Evolutionary conservation across 768 basidiomycete genomes (phyloP).

Genomic region (Lactifluus rugatus): DNA sequence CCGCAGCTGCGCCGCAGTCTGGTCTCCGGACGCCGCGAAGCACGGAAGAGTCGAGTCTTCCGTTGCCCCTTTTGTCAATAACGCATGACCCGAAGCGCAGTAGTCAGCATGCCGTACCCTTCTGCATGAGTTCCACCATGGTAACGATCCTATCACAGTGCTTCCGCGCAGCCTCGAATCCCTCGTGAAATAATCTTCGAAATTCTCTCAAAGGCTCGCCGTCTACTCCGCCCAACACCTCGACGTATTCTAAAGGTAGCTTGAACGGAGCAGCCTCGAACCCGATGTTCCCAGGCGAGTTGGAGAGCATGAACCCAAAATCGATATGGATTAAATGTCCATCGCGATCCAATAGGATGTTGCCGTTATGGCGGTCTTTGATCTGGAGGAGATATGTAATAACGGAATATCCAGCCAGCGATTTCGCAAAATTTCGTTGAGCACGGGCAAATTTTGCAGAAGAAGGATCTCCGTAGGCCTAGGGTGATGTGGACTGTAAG

Average conservation of each 20-base stretch:
- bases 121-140: conserved; percentile 96
- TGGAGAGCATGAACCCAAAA: conserved; percentile 96
- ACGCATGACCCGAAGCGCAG: not conserved
- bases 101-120: conserved; percentile 44
- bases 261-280: conserved; percentile 99
- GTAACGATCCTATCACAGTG: conserved; percentile 94
- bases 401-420: conserved; percentile 93
- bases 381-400: conserved; percentile 96
- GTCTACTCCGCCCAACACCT: conserved; percentile 83
- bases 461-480: conserved; percentile 87
- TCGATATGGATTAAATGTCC: conserved; percentile 96
- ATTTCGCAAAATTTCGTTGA: conserved; percentile 89
- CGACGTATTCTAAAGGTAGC: conserved; percentile 87
- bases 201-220: conserved; percentile 75
- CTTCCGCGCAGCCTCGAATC: conserved; percentile 89
- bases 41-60: conserved; percentile 85
- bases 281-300: conserved; percentile 94
- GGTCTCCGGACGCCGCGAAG: conserved; percentile 82
- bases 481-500: not conserved
- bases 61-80: conserved; percentile 11
- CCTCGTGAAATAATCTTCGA: conserved; percentile 78
- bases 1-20: conserved; percentile 78
- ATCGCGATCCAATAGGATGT: conserved; percentile 91
- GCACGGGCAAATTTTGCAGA: conserved; percentile 84
- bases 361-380: conserved; percentile 98